phyloP scores from a whole-genome alignment of 805 yeast species.

The Candida endomychidarum region DNA sequence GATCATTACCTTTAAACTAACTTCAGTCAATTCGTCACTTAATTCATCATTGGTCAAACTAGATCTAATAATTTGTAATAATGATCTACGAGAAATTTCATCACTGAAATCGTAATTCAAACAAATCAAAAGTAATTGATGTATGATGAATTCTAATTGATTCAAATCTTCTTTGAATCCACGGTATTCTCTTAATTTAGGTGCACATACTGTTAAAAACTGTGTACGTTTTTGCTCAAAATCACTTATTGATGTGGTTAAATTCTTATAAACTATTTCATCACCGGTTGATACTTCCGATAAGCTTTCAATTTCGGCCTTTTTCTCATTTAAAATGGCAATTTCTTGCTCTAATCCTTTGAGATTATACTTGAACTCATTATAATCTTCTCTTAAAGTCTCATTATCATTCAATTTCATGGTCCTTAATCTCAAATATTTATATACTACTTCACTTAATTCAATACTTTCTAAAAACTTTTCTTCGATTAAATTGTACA shows the following conservation, averaged over 20 bases:
- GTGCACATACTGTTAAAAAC: constrained; percentile 19
- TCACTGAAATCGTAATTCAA: constrained; percentile 81
- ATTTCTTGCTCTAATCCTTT: constrained; percentile 20
- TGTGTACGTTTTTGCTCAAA: constrained; percentile 17
- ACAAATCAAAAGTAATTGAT: constrained; percentile 68
- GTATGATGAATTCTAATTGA: constrained; percentile 70
- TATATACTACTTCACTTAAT: constrained; percentile 58
- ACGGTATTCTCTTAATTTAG: constrained; percentile 18
- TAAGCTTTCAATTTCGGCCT: constrained; percentile 9
- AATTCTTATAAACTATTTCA: constrained; percentile 17
- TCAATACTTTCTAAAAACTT: constrained; percentile 78
- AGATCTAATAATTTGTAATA: constrained; percentile 50
- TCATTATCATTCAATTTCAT: constrained; percentile 23
- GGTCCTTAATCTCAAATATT: constrained; percentile 53
- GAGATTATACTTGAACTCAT: constrained; percentile 14
- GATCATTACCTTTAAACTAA: constrained; percentile 63
- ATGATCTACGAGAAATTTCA: constrained; percentile 82
- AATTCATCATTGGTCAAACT: constrained; percentile 59
- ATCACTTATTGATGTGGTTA: constrained; percentile 14
- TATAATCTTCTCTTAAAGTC: constrained; percentile 20
- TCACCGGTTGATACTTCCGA: neutral
- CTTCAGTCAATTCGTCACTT: constrained; percentile 51
- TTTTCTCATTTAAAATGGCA: neutral
- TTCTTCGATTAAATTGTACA: constrained; percentile 57
- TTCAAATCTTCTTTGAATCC: constrained; percentile 42